These are phyloP conservation scores for Penicillium herquei DNA, from an alignment of 495 filamentous ascomycete species.

Conservation along the genomic window DNA sequence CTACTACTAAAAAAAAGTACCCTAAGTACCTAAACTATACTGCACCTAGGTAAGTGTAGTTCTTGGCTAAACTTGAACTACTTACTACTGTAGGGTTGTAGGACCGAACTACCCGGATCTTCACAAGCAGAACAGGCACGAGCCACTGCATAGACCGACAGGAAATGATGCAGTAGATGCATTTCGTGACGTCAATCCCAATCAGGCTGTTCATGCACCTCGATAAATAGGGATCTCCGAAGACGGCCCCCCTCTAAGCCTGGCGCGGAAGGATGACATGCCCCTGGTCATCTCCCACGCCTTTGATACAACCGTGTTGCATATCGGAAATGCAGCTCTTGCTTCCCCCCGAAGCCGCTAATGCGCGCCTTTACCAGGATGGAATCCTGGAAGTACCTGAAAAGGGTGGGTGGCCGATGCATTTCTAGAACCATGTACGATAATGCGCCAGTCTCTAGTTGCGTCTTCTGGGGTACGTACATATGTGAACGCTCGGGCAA, in stretches of 20 bases:
- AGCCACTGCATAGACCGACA: neutral
- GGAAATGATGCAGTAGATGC: neutral
- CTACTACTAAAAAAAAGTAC: too few species aligned
- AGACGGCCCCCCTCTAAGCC: neutral
- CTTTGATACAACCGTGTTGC: conserved; percentile 20
- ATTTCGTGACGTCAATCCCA: conserved; percentile 15
- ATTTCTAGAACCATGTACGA: conserved; percentile 29
- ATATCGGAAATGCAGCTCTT: conserved; percentile 26
- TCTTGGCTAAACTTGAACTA: neutral
- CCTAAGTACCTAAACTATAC: too few species aligned
- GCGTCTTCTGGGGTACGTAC: neutral
- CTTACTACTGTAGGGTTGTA: neutral
- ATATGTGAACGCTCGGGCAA: neutral
- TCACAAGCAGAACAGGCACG: neutral
- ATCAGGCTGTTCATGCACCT: conserved; percentile 17
- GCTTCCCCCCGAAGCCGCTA: conserved; percentile 39
- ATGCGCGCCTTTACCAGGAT: conserved; percentile 28
- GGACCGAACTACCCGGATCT: neutral
- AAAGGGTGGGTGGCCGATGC: conserved; percentile 6
- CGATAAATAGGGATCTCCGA: neutral
- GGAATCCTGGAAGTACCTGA: conserved; percentile 13
- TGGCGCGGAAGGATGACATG: conserved; percentile 1
- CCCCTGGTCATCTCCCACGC: conserved; percentile 8
- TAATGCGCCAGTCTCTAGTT: neutral
- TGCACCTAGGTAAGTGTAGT: too few species aligned